Base-by-base conservation (phyloP, 1,284 basidiomycete species). In the Heterobasidion parviporum region DNA sequence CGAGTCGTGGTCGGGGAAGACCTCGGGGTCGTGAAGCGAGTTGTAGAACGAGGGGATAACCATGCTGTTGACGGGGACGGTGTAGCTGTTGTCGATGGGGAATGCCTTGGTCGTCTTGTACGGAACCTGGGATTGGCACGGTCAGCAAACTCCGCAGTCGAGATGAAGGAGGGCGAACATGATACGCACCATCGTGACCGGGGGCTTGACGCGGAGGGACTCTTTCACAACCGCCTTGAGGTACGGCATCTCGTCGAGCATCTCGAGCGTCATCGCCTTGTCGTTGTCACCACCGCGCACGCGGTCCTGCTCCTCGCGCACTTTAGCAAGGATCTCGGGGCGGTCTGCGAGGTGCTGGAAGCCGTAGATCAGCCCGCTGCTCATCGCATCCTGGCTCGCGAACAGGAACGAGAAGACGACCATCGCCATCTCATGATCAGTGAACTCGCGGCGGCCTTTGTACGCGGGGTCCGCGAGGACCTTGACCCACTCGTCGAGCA, bases 311-410 rank as follows among this genome's bases (percentile, higher is more conserved):
- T 99, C 96, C 67, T 89, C 92, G 55, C 90, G 83, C 63, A 99
- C 82, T 75, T 97, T 98, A 53, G 82, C 85, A 62, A 97, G 75
- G 56, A 97, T 75, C 32, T 95, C 89, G 4, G 96, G 96, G 65
- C 91, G 81, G 72, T 99, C 96, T 48, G 92, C 91, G 51, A 98
- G 80, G 71, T 96, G 92, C 74, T 99, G 97, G 84, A 99, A 96
- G 48, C 87, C 87, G 71, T 93, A 98, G 66, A 95, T 92, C 61
- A 95, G 75, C 54, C 92, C 92, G 59, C 87, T 90, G 67, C 91
- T 92, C 96, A 99, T 98, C 59, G 96, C 96, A 69, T 99, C 96
- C 75, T 99, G 96, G 32, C 89, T 93, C 8, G 97, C 96, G 66
- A 99, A 99, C 57, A 99, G 77, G 87, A 99, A 99, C 18, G 91